Base-by-base conservation (phyloP, 306 rosid species). In the Castanea mollissima region DNA sequence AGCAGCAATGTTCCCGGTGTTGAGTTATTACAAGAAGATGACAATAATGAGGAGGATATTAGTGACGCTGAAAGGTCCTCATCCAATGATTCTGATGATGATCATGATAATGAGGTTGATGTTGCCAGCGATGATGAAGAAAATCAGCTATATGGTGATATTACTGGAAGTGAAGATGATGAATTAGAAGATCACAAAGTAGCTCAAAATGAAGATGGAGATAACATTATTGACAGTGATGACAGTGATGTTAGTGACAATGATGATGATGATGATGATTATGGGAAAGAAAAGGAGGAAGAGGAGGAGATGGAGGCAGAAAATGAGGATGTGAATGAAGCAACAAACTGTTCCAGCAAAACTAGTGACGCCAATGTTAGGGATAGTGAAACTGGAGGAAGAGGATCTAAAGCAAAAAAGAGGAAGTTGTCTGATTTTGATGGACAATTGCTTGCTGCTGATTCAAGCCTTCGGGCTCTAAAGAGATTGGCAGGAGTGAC, bases 401-500 rank as follows among this genome's bases (percentile, higher is more conserved):
- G 35, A 4, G 35, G 5, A 32, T 32, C 35, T 32, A 32, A 32
- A 4, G 35, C 58, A 15, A 92, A 82, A 65, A 92, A 94, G 81
- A 88, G 97, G 83, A 94, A 94, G 83, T 74, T 80, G 5, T 51
- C 85, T 6, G 87, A 92, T 87, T 92, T 90, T 86, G 74, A 82
- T 70, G 71, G 52, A 78, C 88, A 86, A 85, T 86, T 91, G 80
- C 31, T 77, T 75, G 87, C 86, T 65, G 97, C 89, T 56, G 95
- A 92, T 69, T 51, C 97, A 82, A 94, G 97, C 83, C 98, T 94
- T 74, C 86, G 92, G 75, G 92, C 97, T 76, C 81, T 94, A 79
- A 92, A 88, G 88, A 91, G 85, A 87, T 69, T 92, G 79, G 90
- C 94, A 19, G 85, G 86, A 73, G 74, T 73, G 63, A 80, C 80